Percentiles rank a stretch among this genome's conserved stretches.
Evolutionary conservation across 805 yeast genomes (phyloP).

Genomic region (Sungouiozyma ichnusensis): DNA sequence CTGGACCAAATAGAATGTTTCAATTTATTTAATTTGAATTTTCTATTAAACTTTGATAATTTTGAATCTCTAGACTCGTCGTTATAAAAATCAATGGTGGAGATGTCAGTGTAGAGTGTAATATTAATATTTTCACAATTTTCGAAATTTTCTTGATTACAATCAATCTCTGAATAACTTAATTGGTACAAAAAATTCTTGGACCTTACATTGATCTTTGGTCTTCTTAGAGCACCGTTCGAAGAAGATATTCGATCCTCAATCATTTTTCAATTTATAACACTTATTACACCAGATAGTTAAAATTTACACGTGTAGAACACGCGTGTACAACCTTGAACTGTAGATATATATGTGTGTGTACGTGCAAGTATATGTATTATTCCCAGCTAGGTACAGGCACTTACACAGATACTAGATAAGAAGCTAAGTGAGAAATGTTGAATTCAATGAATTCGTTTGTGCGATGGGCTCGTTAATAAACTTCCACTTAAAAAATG

Average conservation of each 20-base stretch:
- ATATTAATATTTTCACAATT: slow-evolving; percentile 10
- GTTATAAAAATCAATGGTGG: slow-evolving; percentile 27
- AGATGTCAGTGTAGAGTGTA: slow-evolving; percentile 25
- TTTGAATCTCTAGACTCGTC: slow-evolving; percentile 22
- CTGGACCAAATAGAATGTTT: slow-evolving; percentile 18
- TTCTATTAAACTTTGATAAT: slow-evolving; percentile 21
- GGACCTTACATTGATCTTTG: slow-evolving; percentile 22
- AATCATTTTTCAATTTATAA: background rate
- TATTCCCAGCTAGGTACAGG: no score
- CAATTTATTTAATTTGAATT: slow-evolving; percentile 22
- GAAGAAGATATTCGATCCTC: background rate
- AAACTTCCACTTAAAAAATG: background rate
- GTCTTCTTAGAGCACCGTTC: slow-evolving; percentile 2
- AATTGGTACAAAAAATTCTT: slow-evolving; percentile 23
- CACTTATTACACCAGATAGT: no score
- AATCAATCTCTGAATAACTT: slow-evolving; percentile 19
- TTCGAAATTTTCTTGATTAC: background rate
- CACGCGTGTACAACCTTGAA: no score
- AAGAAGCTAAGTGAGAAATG: no score
- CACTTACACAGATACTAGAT: no score
- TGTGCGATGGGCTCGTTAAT: background rate
- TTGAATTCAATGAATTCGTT: background rate
- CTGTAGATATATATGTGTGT: no score
- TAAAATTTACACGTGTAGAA: background rate
- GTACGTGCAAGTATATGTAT: no score